phyloP scores from a whole-genome alignment of 2,329 filamentous ascomycete species.

The Fusarium tjaetaba region DNA sequence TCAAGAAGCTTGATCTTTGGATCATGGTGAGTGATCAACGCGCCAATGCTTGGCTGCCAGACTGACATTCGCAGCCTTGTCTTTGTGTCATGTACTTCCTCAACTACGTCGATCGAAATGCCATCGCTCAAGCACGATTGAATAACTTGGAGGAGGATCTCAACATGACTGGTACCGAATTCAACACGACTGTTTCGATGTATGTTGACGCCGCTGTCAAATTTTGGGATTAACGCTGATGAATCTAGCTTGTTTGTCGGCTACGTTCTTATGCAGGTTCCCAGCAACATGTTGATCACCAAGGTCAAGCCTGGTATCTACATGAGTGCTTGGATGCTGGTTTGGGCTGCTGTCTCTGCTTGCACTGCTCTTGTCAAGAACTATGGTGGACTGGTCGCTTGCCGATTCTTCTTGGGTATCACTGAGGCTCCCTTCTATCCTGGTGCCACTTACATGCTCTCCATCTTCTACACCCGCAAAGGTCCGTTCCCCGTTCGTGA shows the following conservation, averaged over 20 bases:
- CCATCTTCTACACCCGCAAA: conserved; percentile 48
- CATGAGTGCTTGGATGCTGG: conserved; percentile 53
- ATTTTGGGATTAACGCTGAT: background rate
- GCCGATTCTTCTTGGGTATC: conserved; percentile 53
- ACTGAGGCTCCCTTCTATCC: conserved; percentile 55
- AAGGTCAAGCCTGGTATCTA: conserved; percentile 54
- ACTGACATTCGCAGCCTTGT: conserved; percentile 33
- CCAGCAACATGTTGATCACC: conserved; percentile 56
- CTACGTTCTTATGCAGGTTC: conserved; percentile 55
- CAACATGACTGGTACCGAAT: conserved; percentile 64
- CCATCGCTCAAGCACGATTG: conserved; percentile 57
- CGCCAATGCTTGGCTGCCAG: background rate
- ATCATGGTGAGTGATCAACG: conserved; percentile 51
- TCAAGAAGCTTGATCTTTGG: conserved; percentile 53
- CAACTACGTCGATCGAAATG: conserved; percentile 57
- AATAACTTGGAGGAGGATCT: conserved; percentile 61
- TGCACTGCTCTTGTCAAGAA: conserved; percentile 51
- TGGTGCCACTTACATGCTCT: conserved; percentile 50
- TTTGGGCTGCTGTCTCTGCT: conserved; percentile 53
- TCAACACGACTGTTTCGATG: conserved; percentile 58
- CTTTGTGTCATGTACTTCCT: conserved; percentile 57
- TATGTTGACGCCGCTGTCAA: background rate
- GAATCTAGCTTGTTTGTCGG: conserved; percentile 51
- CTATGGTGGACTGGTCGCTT: conserved; percentile 49
- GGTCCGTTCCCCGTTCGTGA: conserved; percentile 13